Evolutionary conservation across 495 filamentous ascomycete genomes (phyloP), one percentile per base, ranked within the genome.

Genomic region (Penicillium daleae): DNA sequence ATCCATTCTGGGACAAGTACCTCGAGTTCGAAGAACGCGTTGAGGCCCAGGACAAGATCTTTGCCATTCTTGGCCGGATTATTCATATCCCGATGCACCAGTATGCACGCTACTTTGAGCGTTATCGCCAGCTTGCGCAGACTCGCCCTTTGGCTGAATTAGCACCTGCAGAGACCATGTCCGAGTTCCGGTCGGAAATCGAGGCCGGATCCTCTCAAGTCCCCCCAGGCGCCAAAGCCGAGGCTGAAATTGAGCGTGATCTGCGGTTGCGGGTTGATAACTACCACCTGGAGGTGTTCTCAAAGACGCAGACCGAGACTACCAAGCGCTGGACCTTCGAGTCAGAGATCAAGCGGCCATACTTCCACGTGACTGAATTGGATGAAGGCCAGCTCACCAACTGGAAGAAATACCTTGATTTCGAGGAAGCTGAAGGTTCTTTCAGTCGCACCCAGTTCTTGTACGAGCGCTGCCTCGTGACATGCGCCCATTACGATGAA

Each of bases 1-100:
- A 97, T 71, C 92, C 92, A 0, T 97, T 99, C 81, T 99, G 95
- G 95, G 96, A 98, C 70, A 98, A 97, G 76, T 99, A 97, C 68
- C 85, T 98, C 56, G 95, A 97, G 68, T 98, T 93, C 68, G 95
- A 98, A 70, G 92, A 97, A 69, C 87, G 93, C 9, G 78, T 94
- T 51, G 92, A 97, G 70, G 89, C 90, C 0, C 86, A 90, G 32
- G 91, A 96, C 62, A 91, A 87, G 71, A 92, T 98, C 55, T 94
- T 97, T 62, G 85, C 84, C 9, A 91, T 99, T 56, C 82, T 97
- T 31, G 85, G 84, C 50, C 91, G 96, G 37, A 85, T 98, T 48
- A 90, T 97, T 53, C 87, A 91, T 69, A 94, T 99, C 44, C 96
- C 96, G 2, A 92, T 97, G 89, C 93, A 99, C 71, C 93, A 97